Conservation (phyloP, 1,284 basidiomycete species). For the Phaffia rhodozyma region DNA sequence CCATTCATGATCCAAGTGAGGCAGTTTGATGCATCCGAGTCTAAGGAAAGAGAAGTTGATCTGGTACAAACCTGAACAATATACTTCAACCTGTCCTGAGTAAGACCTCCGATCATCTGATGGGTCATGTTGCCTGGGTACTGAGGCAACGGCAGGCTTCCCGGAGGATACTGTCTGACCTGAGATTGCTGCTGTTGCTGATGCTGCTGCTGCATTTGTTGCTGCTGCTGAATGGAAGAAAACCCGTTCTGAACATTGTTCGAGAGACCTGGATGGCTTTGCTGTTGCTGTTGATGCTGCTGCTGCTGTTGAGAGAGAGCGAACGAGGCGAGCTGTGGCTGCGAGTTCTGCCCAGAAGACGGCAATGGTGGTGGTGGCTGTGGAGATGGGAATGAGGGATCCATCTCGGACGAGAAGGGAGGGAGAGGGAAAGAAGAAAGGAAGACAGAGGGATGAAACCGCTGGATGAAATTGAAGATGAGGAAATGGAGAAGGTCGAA, state of each 20-base stretch:
- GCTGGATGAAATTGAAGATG: not conserved
- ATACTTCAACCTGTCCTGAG: not conserved
- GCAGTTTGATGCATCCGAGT: not conserved
- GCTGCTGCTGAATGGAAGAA: not conserved
- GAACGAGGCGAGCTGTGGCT: not conserved
- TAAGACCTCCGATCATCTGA: conserved; percentile 3
- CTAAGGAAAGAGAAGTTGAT: not conserved
- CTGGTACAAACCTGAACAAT: not conserved
- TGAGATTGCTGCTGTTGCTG: not conserved
- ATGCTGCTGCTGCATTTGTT: not conserved
- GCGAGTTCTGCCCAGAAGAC: conserved; percentile 1
- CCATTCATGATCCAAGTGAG: not conserved
- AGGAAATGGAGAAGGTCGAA: not conserved
- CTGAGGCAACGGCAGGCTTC: not conserved
- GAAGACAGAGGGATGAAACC: not conserved
- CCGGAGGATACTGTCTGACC: not conserved
- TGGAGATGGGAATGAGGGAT: not conserved
- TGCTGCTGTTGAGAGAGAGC: conserved; percentile 11
- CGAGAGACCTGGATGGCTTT: not conserved
- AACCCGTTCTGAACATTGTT: not conserved
- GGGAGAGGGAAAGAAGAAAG: not conserved
- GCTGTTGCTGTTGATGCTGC: conserved; percentile 1
- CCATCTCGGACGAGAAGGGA: not conserved
- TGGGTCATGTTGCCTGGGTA: conserved; percentile 1
- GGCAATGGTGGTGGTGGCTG: not conserved